Base-by-base conservation (phyloP, 306 rosid species). In the Casuarina glauca region DNA sequence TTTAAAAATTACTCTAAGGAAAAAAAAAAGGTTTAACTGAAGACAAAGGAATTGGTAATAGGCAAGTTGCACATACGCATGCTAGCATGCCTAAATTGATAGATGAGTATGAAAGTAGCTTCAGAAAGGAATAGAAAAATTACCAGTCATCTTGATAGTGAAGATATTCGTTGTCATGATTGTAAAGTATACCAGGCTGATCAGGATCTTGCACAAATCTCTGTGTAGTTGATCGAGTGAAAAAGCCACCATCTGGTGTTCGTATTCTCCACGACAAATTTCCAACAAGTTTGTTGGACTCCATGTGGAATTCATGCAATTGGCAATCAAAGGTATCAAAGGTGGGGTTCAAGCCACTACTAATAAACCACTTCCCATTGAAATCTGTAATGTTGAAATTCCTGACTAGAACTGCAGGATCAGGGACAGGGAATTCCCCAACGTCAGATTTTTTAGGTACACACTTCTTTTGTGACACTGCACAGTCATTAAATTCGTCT, bases 61-160 rank as follows among this genome's bases (percentile, higher is more conserved):
- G 42, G 42, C 36, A 66, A 41, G 32, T 9, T 41, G 71, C 26
- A 66, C n/a, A 5, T 16, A n/a, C 9, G 20, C 32, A 42, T 36
- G 49, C 71, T 15, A 42, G 49, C 55, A 74, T 48, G 69, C 53
- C 78, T 74, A 54, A 70, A 63, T 39, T 48, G 42, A 74, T 12
- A 49, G 50, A 64, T 53, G 76, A 9, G 66, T 26, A 73, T 57
- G 42, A 50, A 85, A 43, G 16, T 9, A 39, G 35, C 35, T 8
- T 11, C 74, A 55, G 45, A 66, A 74, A 63, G 57, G 57, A 44
- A 17, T 61, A 1, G 73, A 69, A 55, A 83, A 81, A 67, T 81
- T 89, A 92, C 99, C 99, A 95, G 79, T 95, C 96, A 85, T 95
- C 97, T 84, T 95, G 91, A 85, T 95, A 91, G 87, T 95, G 93